These are phyloP conservation scores for Penicillium capsulatum DNA, from an alignment of 2,329 filamentous ascomycete genomes.

Conservation along the genomic window DNA sequence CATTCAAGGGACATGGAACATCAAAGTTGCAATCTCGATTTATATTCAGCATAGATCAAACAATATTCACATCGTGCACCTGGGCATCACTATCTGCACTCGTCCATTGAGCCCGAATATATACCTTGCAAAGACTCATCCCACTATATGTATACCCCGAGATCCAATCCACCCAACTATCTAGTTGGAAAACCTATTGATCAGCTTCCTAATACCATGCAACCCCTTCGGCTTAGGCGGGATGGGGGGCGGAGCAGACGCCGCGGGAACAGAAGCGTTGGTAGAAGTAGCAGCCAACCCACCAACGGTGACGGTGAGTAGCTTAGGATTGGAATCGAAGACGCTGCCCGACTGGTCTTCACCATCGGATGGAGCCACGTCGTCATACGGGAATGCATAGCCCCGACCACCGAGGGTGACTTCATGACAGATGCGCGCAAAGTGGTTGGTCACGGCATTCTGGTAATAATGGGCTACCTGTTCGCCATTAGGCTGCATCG, in stretches of 20 bases:
- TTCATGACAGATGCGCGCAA: slow-evolving; percentile 61
- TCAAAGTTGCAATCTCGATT: no score
- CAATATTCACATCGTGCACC: no score
- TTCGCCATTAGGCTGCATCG: slow-evolving; percentile 53
- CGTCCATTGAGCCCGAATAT: no score
- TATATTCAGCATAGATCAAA: no score
- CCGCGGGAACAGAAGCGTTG: neutral
- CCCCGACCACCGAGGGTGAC: slow-evolving; percentile 57
- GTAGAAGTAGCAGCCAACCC: slow-evolving; percentile 26
- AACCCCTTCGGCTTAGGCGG: slow-evolving; percentile 4
- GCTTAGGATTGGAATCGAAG: slow-evolving; percentile 52
- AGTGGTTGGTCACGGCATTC: slow-evolving; percentile 60
- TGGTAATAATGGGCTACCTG: slow-evolving; percentile 51
- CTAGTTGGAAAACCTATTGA: slow-evolving; percentile 9
- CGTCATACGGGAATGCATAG: slow-evolving; percentile 70
- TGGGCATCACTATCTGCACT: no score
- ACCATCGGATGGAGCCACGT: slow-evolving; percentile 56
- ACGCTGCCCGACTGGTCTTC: slow-evolving; percentile 61
- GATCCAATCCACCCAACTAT: neutral
- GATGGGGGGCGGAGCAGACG: neutral
- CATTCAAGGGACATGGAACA: no score
- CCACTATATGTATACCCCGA: no score
- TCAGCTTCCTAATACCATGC: slow-evolving; percentile 7
- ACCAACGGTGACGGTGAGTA: slow-evolving; percentile 57
- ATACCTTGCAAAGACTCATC: no score